phyloP scores from a whole-genome alignment of 208 protist species.

The Leishmania amazonensis region DNA sequence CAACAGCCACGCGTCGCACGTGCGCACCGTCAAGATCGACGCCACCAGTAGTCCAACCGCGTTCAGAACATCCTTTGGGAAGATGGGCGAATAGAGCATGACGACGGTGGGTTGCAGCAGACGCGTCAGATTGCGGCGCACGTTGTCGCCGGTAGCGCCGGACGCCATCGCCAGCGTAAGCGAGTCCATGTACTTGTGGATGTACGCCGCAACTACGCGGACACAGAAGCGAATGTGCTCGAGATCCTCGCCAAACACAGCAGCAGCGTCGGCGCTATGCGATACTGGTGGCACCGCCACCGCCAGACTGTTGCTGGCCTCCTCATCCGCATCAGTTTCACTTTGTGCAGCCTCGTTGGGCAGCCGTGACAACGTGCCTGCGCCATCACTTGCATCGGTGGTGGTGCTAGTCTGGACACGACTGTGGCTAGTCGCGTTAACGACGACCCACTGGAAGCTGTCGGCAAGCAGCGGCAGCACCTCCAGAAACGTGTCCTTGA shows the following conservation, averaged over 20 bases:
- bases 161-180: slow-evolving; percentile 20
- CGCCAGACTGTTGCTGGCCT: not conserved
- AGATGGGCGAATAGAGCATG: slow-evolving; percentile 67
- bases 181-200: slow-evolving; percentile 77
- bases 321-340: slow-evolving; percentile 1
- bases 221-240: slow-evolving; percentile 84
- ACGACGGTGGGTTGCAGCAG: slow-evolving; percentile 51
- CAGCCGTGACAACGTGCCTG: not conserved
- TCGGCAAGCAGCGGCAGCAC: slow-evolving; percentile 77
- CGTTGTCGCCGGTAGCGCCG: not conserved
- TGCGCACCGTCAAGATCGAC: slow-evolving; percentile 69
- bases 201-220: slow-evolving; percentile 81
- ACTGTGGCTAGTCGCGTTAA: slow-evolving; percentile 44
- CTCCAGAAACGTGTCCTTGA: slow-evolving; percentile 68
- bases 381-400: not conserved
- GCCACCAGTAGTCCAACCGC: slow-evolving; percentile 79
- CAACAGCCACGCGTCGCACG: slow-evolving; percentile 51
- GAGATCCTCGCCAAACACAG: slow-evolving; percentile 81
- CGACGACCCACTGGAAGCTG: slow-evolving; percentile 71
- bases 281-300: not conserved
- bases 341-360: not conserved
- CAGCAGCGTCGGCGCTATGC: slow-evolving; percentile 8
- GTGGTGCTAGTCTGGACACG: not conserved
- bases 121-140: slow-evolving; percentile 36
- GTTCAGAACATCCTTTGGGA: slow-evolving; percentile 92